Conservation (phyloP, 106 monocot genomes). For the Dendrobium officinale region DNA sequence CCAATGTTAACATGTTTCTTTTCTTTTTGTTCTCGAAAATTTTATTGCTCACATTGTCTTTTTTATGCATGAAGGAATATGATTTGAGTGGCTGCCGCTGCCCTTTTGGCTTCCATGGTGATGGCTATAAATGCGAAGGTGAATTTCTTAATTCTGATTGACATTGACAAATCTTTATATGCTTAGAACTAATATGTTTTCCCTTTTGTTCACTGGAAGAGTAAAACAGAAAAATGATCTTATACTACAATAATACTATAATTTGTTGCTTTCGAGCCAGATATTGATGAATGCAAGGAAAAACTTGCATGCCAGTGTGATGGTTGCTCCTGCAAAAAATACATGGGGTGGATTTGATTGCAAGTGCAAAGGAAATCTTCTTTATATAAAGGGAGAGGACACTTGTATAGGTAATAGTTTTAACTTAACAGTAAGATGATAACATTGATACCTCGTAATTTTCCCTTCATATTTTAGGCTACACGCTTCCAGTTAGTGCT, state of each 20-base stretch:
- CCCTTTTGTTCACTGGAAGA: neutral
- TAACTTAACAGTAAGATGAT: neutral
- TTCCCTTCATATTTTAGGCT: neutral
- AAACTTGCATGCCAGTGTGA: slow-evolving; percentile 70
- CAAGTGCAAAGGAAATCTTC: slow-evolving; percentile 63
- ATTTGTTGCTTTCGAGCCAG: slow-evolving; percentile 24
- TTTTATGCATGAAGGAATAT: slow-evolving; percentile 31
- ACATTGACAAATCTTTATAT: neutral
- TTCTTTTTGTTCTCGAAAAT: neutral
- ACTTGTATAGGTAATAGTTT: slow-evolving; percentile 60
- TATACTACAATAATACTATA: neutral
- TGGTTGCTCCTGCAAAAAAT: slow-evolving; percentile 72
- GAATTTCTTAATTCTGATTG: neutral
- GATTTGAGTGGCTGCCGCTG: slow-evolving; percentile 62
- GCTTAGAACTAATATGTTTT: neutral
- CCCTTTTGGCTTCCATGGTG: slow-evolving; percentile 71
- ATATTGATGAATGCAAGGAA: slow-evolving; percentile 83
- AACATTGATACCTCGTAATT: neutral
- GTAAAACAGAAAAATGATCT: neutral
- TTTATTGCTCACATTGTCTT: neutral
- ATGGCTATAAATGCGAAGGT: slow-evolving; percentile 82
- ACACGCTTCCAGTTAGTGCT: neutral
- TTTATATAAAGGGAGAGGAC: slow-evolving; percentile 76
- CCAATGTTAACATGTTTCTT: neutral
- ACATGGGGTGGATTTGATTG: slow-evolving; percentile 95